phyloP scores from a whole-genome alignment of 164 flowering plant species.

The Houttuynia cordata region DNA sequence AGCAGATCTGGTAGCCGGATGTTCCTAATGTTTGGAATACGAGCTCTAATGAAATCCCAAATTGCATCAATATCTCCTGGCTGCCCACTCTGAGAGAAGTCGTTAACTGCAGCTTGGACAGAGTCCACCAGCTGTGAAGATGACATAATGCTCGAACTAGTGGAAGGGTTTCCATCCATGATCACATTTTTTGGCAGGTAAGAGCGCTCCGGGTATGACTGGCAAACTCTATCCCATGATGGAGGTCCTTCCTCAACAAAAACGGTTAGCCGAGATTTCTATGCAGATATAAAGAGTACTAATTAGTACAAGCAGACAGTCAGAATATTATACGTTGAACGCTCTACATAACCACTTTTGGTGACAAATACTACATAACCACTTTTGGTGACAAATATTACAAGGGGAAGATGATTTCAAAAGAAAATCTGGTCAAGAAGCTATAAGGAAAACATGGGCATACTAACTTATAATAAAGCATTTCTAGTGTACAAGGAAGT shows the following conservation, averaged over 20 bases:
- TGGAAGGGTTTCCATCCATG: conserved; percentile 12
- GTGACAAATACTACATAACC: no score
- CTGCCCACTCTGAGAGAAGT: conserved; percentile 25
- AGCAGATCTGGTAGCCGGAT: conserved; percentile 24
- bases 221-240: conserved; percentile 47
- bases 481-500: no score
- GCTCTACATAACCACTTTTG: no score
- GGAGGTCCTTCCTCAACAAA: conserved; percentile 59
- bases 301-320: not conserved
- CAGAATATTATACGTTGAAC: no score
- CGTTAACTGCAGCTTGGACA: conserved; percentile 32
- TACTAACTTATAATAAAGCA: no score
- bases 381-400: no score
- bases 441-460: no score
- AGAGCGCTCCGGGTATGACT: conserved; percentile 18
- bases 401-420: no score
- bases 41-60: conserved; percentile 34
- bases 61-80: conserved; percentile 40
- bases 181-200: conserved; percentile 12
- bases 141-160: conserved; percentile 20
- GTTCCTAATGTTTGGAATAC: conserved; percentile 28
- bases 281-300: conserved; percentile 7
- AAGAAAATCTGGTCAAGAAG: no score
- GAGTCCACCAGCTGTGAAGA: conserved; percentile 27
- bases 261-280: conserved; percentile 87